These are phyloP conservation scores for Sugiyamaella sp. DNA, from an alignment of 1,139 yeast genomes.

Conservation along the genomic window DNA sequence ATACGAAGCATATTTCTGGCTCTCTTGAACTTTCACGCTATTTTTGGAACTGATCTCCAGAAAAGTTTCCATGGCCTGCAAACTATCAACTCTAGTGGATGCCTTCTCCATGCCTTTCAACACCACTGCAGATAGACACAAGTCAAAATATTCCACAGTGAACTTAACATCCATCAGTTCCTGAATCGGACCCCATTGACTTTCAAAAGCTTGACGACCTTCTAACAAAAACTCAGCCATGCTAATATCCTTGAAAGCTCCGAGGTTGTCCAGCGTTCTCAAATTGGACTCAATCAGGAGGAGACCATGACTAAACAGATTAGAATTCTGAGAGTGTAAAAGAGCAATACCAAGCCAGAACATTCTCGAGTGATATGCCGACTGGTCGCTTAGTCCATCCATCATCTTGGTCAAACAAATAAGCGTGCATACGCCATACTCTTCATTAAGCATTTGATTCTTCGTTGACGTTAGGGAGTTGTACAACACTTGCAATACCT, in stretches of 20 bases:
- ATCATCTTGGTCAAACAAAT: constrained; percentile 58
- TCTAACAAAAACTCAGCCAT: constrained; percentile 43
- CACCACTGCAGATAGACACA: constrained; percentile 54
- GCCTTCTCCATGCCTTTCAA: constrained; percentile 68
- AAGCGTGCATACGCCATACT: constrained; percentile 42
- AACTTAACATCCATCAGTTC: constrained; percentile 48
- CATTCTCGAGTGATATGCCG: constrained; percentile 58
- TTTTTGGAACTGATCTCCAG: constrained; percentile 53
- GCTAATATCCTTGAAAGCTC: constrained; percentile 33
- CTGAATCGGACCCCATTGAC: constrained; percentile 53
- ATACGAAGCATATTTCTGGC: constrained; percentile 30
- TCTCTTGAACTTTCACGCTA: constrained; percentile 22
- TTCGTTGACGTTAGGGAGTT: constrained; percentile 36
- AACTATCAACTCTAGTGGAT: constrained; percentile 59
- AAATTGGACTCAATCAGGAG: constrained; percentile 35
- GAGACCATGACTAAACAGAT: constrained; percentile 34
- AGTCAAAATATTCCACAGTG: constrained; percentile 53
- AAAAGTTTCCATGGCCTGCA: constrained; percentile 54
- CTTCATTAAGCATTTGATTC: constrained; percentile 43
- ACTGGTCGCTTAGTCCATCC: constrained; percentile 60
- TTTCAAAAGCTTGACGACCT: constrained; percentile 48
- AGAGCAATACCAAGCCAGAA: constrained; percentile 66
- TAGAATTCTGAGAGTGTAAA: constrained; percentile 37
- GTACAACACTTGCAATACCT: constrained; percentile 43
- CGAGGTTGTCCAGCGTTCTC: constrained; percentile 36